Base-by-base conservation (phyloP, 176 grass and related monocot species). In the Guadua angustifolia region DNA sequence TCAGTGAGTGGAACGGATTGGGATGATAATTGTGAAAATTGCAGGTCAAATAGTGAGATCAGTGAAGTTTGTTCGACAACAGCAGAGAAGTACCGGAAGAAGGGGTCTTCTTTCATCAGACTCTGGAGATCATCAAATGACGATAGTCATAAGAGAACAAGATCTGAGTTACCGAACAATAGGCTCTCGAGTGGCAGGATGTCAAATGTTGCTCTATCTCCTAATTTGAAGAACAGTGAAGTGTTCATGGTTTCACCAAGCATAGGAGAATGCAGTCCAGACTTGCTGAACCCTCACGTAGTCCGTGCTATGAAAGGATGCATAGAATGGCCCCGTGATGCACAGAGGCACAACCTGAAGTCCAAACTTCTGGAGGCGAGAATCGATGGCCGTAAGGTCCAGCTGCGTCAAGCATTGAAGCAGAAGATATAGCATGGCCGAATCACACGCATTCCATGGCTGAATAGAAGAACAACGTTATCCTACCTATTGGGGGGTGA, bases 41-140 rank as follows among this genome's bases (percentile, higher is more conserved):
- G 58, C 69, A 85, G 60, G 69, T 86, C 82, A 36, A 63, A 79
- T 2, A 84, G 80, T 66, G 81, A 84, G 69, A 64, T 93, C 70
- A 91, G 80, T 9, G 91, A 86, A 69, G 76, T 97, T 80, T 94
- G 91, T 74, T 94, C 89, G 0, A 93, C 73, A 10, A 85, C 87
- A 9, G 81, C 74, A 13, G 90, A 81, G 78, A 88, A 86, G 55
- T 93, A 88, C 53, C 66, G 55, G 22, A 95, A 88, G 85, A 93
- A 83, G 78, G 94, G 88, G 4, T 80, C 89, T 58, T 87, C 86
- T 39, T 86, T 84, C 1, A 55, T 44, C 55, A 80, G 86, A 57
- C 87, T 92, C 1, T 95, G 93, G 93, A 95, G 93, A 67, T 89
- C 96, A 13, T 93, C 91, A 77, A 98, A 83, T 4, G 77, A 69